Conservation (phyloP, 1,139 yeast species). For the Protomyces lactucae-debilis region DNA sequence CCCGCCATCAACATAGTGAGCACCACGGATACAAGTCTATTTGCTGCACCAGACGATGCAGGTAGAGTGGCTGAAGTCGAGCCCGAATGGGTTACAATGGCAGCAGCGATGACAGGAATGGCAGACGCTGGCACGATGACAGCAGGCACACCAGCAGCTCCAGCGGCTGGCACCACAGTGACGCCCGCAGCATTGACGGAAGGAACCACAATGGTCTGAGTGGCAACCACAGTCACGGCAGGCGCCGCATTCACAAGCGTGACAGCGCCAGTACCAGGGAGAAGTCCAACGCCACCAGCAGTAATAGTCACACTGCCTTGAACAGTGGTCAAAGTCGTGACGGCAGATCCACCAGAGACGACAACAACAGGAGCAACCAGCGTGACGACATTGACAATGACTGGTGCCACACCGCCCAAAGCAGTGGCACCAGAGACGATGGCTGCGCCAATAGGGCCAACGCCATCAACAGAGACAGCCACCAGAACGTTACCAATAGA, state of each 20-base stretch:
- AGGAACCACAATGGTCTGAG: not conserved
- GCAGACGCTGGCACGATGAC: not conserved
- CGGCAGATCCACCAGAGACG: not conserved
- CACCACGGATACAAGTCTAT: too few species aligned
- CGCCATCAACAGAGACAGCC: not conserved
- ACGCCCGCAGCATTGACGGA: not conserved
- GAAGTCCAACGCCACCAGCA: not conserved
- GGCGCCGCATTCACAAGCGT: not conserved
- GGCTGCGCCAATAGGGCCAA: not conserved
- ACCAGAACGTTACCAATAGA: not conserved
- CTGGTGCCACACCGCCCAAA: not conserved
- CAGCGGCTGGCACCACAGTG: not conserved
- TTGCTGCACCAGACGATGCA: too few species aligned
- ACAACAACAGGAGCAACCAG: not conserved
- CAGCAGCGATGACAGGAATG: not conserved
- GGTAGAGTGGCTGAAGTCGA: too few species aligned
- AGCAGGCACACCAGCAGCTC: not conserved
- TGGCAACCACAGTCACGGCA: not conserved
- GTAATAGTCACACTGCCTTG: not conserved
- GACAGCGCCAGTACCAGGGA: not conserved
- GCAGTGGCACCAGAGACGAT: not conserved
- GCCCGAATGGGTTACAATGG: not conserved
- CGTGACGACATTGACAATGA: not conserved
- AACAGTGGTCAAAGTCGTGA: not conserved
- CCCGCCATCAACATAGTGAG: too few species aligned